Evolutionary conservation across 371 early-diverging fungal genomes (phyloP), one percentile per base, ranked within the genome.

Genomic region (Syncephalastrum racemosum): DNA sequence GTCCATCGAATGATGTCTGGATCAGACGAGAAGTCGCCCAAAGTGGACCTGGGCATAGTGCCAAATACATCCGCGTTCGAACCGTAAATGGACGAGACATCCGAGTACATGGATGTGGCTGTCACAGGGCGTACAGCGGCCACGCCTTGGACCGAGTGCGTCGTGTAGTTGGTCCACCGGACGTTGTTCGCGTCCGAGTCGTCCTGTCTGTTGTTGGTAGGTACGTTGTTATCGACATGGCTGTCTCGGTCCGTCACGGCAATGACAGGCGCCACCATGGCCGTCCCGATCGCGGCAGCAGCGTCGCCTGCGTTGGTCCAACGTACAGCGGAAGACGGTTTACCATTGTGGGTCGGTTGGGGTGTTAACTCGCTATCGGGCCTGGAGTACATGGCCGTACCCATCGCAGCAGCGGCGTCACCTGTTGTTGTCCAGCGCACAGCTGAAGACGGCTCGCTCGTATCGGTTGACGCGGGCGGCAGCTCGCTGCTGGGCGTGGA

Each of bases 271-370:
- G 70, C 69, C 5, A 75, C 53, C 1, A 69, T 66, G 5, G 69
- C 71, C 2, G 68, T 67, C 18, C 73, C 83, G 3, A 80, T 67
- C 27, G 83, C 73, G 20, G 43, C 53, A 13, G 74, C 62, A n/a
- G 73, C 69, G 0, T 58, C 61, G 4, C 76, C 69, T 10, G 69
- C 71, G 22, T 68, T 61, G 0, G 75, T 75, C 71, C 71, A 68
- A 50, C 56, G 62, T 15, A 72, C 60, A 16, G 56, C 64, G n/a
- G 46, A 14, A 16, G 42, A 47, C 2, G 62, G 27, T 18, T 46
- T 24, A 4, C 31, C 25, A 15, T 56, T 27, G 7, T 18, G 24
- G n/a, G 43, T 18, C 7, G 41, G 16, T 25, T 36, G n/a, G 5
- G 24, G n/a, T 14, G 39, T 4, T n/a, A 39, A n/a, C n/a, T 31